Base-by-base conservation (phyloP, 2,329 filamentous ascomycete genomes). In the Mycosphaerella sp. region DNA sequence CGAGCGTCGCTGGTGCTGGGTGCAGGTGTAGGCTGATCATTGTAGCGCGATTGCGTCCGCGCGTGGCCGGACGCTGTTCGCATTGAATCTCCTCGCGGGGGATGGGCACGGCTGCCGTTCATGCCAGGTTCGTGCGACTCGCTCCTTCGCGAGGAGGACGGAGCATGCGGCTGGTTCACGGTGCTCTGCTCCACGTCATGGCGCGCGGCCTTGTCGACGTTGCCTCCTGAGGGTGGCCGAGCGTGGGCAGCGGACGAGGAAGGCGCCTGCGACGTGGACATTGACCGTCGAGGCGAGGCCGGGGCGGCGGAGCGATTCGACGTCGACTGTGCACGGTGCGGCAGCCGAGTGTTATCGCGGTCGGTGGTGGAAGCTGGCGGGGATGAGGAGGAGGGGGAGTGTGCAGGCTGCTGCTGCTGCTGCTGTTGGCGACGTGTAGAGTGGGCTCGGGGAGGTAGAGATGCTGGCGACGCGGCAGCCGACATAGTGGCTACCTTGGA, bases 151-250 rank as follows among this genome's bases (percentile, higher is more conserved):
- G 76, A 63, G 38, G 56, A 46, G 48, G 54, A 43, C 2, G 81
- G 74, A 23, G 48, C 40, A 23, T 51, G 48, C 39, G 48, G 31
- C 51, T 79, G 76, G 64, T 81, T 80, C 74, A 87, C 71, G 75
- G 84, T 84, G 64, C 79, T 77, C 64, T 84, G 80, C 73, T 92
- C 88, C 76, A 84, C 84, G 72, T 93, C 87, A 70, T 85, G 78
- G 66, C 85, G 82, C 53, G 78, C 76, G 62, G 80, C 76, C 67
- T 74, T 75, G 53, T 74, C 73, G 43, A 82, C 73, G 43, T 74
- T 73, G 70, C 69, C 63, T 72, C 69, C 63, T 72, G 76, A 65
- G 73, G 77, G 54, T 69, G 69, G 47, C 69, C 66, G 62, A 56
- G 60, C 63, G 63, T 64, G 70, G 14, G 61, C 57, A n/a, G 58